phyloP scores from a whole-genome alignment of 75 land plant species.

The Picea sitchensis region DNA sequence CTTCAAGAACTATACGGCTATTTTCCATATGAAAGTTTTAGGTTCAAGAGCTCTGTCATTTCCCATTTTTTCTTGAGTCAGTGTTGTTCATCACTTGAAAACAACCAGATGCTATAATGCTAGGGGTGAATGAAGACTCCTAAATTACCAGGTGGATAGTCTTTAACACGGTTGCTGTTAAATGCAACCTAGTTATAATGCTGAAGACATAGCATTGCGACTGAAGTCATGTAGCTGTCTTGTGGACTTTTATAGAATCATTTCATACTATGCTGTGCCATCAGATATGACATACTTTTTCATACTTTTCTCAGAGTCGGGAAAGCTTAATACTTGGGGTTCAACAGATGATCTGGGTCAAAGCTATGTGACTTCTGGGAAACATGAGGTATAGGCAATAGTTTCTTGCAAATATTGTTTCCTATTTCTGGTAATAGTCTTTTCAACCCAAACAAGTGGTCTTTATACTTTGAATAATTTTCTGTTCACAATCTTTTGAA shows the following conservation, averaged over 20 bases:
- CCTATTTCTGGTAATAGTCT: background rate
- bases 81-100: background rate
- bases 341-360: slow-evolving; percentile 94
- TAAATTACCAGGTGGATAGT: background rate
- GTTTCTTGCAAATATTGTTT: background rate
- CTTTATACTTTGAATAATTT: background rate
- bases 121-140: background rate
- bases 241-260: background rate
- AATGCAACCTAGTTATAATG: background rate
- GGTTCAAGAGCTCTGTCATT: background rate
- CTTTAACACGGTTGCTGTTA: background rate
- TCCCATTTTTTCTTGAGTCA: too few relatives aligned
- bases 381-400: slow-evolving; percentile 80
- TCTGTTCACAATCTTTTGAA: slow-evolving; percentile 5
- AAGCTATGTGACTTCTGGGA: slow-evolving; percentile 93
- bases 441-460: background rate
- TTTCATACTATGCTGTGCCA: background rate
- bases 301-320: slow-evolving; percentile 51
- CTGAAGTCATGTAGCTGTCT: background rate
- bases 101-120: too few relatives aligned
- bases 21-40: background rate
- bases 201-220: background rate
- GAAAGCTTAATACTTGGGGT: slow-evolving; percentile 97
- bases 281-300: background rate
- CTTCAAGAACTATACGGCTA: background rate